Conservation (phyloP, 108 stramenopile species). For the Phaeodactylum tricornutum region DNA sequence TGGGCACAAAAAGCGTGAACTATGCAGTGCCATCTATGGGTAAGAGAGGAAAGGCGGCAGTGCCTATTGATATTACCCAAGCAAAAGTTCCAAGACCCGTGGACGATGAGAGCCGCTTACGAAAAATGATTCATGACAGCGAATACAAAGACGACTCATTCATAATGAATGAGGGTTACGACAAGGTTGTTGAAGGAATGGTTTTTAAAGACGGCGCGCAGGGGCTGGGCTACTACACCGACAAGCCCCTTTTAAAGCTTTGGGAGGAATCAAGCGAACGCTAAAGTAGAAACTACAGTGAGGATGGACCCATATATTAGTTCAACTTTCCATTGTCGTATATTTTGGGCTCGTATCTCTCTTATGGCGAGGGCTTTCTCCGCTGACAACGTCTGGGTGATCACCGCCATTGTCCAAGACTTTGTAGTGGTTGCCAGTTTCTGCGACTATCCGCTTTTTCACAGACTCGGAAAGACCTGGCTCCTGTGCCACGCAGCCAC, state of each 20-base stretch:
- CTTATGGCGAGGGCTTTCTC: too few relatives aligned
- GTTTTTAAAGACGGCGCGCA: slow-evolving; percentile 15
- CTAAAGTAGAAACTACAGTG: too few relatives aligned
- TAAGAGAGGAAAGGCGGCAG: slow-evolving; percentile 6
- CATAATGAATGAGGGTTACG: slow-evolving; percentile 1
- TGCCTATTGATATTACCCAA: too few relatives aligned
- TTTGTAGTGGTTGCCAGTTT: slow-evolving; percentile 21
- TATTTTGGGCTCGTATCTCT: too few relatives aligned
- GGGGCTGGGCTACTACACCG: slow-evolving; percentile 14
- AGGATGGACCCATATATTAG: too few relatives aligned
- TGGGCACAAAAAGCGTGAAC: slow-evolving; percentile 20
- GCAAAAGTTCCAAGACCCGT: too few relatives aligned
- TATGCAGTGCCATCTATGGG: slow-evolving; percentile 8
- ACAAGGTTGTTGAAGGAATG: slow-evolving; percentile 7
- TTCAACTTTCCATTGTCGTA: too few relatives aligned
- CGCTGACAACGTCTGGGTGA: too few relatives aligned
- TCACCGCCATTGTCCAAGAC: too few relatives aligned
- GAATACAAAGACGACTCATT: slow-evolving; percentile 8
- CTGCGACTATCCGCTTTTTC: slow-evolving; percentile 35
- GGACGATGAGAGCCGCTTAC: background rate
- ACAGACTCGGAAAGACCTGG: slow-evolving; percentile 26
- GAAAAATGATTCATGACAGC: background rate
- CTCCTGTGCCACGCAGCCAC: slow-evolving; percentile 31
- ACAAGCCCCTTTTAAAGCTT: background rate
- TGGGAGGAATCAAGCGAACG: too few relatives aligned